Evolutionary conservation across 179 eudicot genomes (phyloP), one percentile per base, ranked within the genome.

Genomic region (Silene vulgaris): DNA sequence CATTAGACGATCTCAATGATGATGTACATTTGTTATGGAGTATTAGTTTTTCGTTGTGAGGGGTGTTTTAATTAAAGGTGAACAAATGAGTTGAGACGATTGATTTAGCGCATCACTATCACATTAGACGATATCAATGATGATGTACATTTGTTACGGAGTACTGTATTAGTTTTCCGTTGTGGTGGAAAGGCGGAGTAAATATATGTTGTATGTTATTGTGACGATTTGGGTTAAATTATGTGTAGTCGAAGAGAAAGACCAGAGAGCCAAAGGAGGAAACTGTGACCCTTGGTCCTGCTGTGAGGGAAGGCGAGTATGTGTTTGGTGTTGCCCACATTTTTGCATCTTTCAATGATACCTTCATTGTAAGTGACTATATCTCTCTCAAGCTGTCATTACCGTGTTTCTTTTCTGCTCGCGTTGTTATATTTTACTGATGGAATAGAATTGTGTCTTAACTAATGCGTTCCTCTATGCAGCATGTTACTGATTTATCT

Each of bases 401-500:
- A 9, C 11, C 56, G 3, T 0, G 13, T 16, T 5, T 26, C 26
- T 8, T 3, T 59, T 62, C 8, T 21, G 16, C 8, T 23, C 9
- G 14, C 26, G 1, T 2, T 9, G 2, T 9, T 11, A 8, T 23
- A 23, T 62, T 9, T 0, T 21, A 8, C 26, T 8, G 28, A 11
- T 9, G 11, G 0, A 7, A 17, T 50, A 50, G 26, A 23, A 23
- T 23, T 1, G 26, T 11, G 56, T 50, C 4, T 0, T 35, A 68
- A 68, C 54, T 2, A 40, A 68, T 8, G 3, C 11, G 2, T 16
- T 68, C 20, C 54, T 19, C 13, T 37, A n/a, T 68, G 71, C 71
- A 68, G 71, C 71, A 68, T 37, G 71, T 68, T 2, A 68, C 71
- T 68, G 71, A 68, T 68, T 35, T 68, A 68, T 68, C 71, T 40